A percentile compares a stretch with the other conserved stretches of the same genome.
phyloP scores from a whole-genome alignment of 441 rosid genomes.

The Hypseocharis bilobata region DNA sequence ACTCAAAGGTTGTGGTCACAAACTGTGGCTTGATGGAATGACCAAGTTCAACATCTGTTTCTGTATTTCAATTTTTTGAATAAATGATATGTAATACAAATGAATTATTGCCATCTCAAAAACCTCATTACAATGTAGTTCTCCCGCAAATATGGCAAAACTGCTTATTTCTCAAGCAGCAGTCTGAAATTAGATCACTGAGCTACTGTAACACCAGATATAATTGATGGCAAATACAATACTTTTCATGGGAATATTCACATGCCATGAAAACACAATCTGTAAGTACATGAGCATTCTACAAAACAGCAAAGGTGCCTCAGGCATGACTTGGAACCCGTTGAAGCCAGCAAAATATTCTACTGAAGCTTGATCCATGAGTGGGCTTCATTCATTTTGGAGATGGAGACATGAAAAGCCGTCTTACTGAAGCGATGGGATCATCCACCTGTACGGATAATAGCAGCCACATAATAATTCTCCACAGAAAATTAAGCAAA shows the following conservation, averaged over 20 bases:
- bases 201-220: constrained; percentile 1
- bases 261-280: neutral
- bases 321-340: neutral
- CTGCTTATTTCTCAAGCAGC: neutral
- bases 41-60: neutral
- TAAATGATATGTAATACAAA: neutral
- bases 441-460: constrained; percentile 55
- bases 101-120: constrained; percentile 12
- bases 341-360: constrained; percentile 5
- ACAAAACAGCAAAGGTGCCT: neutral
- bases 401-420: constrained; percentile 57
- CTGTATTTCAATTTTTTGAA: neutral
- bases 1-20: constrained; percentile 56
- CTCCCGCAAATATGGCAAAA: constrained; percentile 1
- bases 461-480: constrained; percentile 5
- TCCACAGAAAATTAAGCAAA: neutral
- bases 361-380: constrained; percentile 28
- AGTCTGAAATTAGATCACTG: neutral
- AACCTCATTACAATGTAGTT: constrained; percentile 2
- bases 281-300: neutral
- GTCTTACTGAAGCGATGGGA: constrained; percentile 67
- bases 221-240: neutral
- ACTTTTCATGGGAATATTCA: neutral
- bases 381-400: constrained; percentile 41
- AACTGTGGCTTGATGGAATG: constrained; percentile 59